Percentiles rank a stretch among this genome's conserved stretches.
Conservation (phyloP, 2,329 filamentous ascomycete species). For the Chaetomium strumarium region DNA sequence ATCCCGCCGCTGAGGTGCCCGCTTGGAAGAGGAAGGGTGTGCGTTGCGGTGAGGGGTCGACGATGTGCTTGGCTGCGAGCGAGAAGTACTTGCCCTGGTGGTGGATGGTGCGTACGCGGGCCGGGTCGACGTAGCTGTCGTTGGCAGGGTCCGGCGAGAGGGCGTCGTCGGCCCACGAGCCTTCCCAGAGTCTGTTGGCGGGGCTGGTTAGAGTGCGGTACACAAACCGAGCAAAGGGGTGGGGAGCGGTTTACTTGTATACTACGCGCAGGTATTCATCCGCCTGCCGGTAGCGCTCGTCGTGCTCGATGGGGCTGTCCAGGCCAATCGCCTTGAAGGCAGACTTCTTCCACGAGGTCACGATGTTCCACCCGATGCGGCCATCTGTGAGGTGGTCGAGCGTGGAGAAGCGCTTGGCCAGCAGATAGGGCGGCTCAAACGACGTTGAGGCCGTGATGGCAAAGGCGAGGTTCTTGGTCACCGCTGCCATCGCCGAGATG, state of each 20-base stretch:
- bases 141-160: conserved; percentile 39
- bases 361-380: conserved; percentile 61
- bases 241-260: conserved; percentile 40
- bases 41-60: conserved; percentile 44
- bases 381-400: conserved; percentile 57
- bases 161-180: conserved; percentile 42
- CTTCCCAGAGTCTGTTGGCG: conserved; percentile 37
- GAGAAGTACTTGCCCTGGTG: conserved; percentile 46
- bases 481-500: conserved; percentile 60
- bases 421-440: conserved; percentile 55
- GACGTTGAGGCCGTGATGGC: conserved; percentile 58
- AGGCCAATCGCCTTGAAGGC: conserved; percentile 53
- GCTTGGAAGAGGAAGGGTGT: conserved; percentile 49
- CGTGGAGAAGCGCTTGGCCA: conserved; percentile 57
- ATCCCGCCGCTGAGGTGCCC: conserved; percentile 48
- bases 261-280: conserved; percentile 50
- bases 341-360: conserved; percentile 56
- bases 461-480: conserved; percentile 58
- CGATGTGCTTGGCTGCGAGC: conserved; percentile 33
- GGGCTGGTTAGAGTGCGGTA: too few species aligned
- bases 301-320: conserved; percentile 48
- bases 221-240: neutral
- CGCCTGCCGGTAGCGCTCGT: conserved; percentile 46
- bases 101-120: conserved; percentile 46
- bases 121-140: conserved; percentile 47